A percentile compares a stretch with the other conserved stretches of the same genome.
Evolutionary conservation across 2,329 filamentous ascomycete species (phyloP).

Genomic region (Colletotrichum trifolii): DNA sequence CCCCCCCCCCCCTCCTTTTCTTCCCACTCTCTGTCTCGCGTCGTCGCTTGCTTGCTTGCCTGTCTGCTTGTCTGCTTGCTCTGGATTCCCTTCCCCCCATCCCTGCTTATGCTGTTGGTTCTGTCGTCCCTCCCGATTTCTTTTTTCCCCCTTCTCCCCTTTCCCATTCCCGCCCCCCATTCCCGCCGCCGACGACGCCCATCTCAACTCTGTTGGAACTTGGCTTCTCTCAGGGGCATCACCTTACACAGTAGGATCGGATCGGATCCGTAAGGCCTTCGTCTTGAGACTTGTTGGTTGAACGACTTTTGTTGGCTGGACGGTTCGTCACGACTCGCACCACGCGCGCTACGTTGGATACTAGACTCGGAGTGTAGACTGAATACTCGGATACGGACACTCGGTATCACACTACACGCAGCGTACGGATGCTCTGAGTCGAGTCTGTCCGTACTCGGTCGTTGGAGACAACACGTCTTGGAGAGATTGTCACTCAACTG

Average conservation of each 20-base stretch:
- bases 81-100: background rate
- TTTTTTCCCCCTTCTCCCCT: background rate
- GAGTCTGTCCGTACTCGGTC: too few species aligned
- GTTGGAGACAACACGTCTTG: background rate
- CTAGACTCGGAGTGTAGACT: too few species aligned
- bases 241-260: too few species aligned
- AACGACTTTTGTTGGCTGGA: too few species aligned
- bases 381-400: too few species aligned
- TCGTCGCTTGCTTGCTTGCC: background rate
- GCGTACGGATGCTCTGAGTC: too few species aligned
- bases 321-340: too few species aligned
- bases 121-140: background rate
- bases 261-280: too few species aligned
- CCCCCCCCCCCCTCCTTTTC: background rate
- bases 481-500: background rate
- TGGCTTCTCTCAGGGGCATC: too few species aligned
- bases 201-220: background rate
- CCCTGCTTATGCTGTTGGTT: conserved; percentile 10
- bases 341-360: too few species aligned
- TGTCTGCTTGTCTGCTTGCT: background rate
- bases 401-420: too few species aligned
- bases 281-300: too few species aligned
- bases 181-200: background rate
- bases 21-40: background rate
- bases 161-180: background rate